These are phyloP conservation scores for Pichia sp. DNA, from an alignment of 1,139 yeast species.

Conservation along the genomic window DNA sequence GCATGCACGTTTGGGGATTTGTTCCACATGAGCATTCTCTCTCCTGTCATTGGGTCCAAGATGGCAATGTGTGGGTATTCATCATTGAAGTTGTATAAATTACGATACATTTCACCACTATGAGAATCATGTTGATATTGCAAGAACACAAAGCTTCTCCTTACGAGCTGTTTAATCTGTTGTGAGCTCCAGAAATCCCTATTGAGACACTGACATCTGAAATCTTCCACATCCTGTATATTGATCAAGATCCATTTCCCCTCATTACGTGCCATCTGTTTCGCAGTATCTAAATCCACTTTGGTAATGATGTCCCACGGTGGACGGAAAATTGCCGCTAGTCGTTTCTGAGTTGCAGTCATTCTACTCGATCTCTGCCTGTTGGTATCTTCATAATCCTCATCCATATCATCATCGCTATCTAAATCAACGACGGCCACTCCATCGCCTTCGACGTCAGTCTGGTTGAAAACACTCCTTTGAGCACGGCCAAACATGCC, in stretches of 20 bases:
- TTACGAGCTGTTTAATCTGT: slow-evolving; percentile 57
- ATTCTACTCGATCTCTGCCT: slow-evolving; percentile 12
- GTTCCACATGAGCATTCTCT: slow-evolving; percentile 71
- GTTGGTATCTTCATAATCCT: slow-evolving; percentile 18
- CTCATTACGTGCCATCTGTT: slow-evolving; percentile 50
- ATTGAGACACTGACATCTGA: slow-evolving; percentile 82
- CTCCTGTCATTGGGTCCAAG: slow-evolving; percentile 93
- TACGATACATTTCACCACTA: slow-evolving; percentile 62
- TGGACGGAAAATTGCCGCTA: slow-evolving; percentile 82
- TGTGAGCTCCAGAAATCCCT: slow-evolving; percentile 86
- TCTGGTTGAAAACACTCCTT: slow-evolving; percentile 47
- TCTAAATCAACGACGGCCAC: slow-evolving; percentile 22
- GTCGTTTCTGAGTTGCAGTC: slow-evolving; percentile 58
- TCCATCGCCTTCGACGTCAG: too few species aligned
- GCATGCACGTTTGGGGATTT: slow-evolving; percentile 46
- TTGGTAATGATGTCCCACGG: slow-evolving; percentile 84
- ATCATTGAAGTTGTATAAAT: slow-evolving; percentile 58
- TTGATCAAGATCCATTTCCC: slow-evolving; percentile 83
- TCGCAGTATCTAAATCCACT: slow-evolving; percentile 65
- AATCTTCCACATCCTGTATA: slow-evolving; percentile 78
- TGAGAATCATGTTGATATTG: slow-evolving; percentile 76
- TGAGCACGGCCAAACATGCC: slow-evolving; percentile 37
- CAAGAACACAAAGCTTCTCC: slow-evolving; percentile 65
- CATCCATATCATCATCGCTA: slow-evolving; percentile 20
- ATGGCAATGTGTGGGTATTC: slow-evolving; percentile 83